Conservation (phyloP, 176 grass and related monocot genomes). For the Rhynchospora breviuscula region DNA sequence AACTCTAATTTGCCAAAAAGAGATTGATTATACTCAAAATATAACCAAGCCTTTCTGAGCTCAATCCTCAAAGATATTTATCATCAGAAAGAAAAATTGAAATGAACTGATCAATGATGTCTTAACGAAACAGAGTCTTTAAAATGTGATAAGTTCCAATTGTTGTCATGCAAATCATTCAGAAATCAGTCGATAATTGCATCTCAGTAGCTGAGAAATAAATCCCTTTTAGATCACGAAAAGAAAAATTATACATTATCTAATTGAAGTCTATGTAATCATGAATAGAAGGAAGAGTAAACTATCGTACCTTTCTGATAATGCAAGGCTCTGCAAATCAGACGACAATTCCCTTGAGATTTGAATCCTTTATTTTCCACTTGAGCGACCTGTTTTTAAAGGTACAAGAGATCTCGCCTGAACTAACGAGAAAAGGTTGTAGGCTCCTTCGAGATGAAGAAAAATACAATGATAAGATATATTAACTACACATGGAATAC, state of each 20-base stretch:
- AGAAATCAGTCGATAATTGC: not conserved
- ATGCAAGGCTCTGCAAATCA: not conserved
- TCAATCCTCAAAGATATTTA: not conserved
- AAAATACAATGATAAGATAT: not conserved
- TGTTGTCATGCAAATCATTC: not conserved
- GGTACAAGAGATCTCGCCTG: not conserved
- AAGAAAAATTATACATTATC: not conserved
- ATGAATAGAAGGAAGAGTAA: not conserved
- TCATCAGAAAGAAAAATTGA: not conserved
- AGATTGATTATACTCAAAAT: not conserved
- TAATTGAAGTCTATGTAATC: not conserved
- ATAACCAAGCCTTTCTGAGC: not conserved
- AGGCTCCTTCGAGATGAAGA: not conserved
- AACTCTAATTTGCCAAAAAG: not conserved
- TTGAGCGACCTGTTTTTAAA: not conserved
- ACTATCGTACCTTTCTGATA: not conserved
- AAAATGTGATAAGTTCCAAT: not conserved
- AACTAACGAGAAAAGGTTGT: not conserved
- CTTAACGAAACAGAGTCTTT: not conserved
- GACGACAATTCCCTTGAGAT: not conserved
- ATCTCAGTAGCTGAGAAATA: not conserved
- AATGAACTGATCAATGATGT: not conserved
- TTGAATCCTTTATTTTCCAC: not conserved
- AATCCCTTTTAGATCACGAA: not conserved
- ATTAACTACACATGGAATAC: not conserved